Conservation (phyloP, 139 green algal species). For the Monoraphidium neglectum region DNA sequence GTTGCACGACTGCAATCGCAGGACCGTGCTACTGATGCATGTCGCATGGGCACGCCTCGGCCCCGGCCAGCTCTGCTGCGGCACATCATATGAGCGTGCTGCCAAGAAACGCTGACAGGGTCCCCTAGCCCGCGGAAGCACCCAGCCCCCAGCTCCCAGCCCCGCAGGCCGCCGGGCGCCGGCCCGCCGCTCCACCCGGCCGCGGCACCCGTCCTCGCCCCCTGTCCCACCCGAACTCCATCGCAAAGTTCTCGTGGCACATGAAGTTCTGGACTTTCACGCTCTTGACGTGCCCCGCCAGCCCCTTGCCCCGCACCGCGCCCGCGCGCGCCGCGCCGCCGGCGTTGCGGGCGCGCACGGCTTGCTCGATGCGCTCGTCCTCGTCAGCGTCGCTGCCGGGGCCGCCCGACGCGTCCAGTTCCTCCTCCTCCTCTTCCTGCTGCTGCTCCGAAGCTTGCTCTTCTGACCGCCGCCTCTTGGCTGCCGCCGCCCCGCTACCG, state of each 20-base stretch:
- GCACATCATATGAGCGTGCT: too few relatives aligned
- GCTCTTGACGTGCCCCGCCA: constrained; percentile 55
- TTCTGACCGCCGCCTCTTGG: background rate
- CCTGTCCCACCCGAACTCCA: constrained; percentile 60
- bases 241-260: constrained; percentile 74
- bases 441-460: background rate
- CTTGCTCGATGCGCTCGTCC: background rate
- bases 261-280: constrained; percentile 78
- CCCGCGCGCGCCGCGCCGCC: background rate
- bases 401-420: background rate
- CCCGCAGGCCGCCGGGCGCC: too few relatives aligned
- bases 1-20: too few relatives aligned
- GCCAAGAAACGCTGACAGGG: too few relatives aligned
- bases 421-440: constrained; percentile 4
- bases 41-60: too few relatives aligned
- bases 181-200: too few relatives aligned
- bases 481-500: too few relatives aligned
- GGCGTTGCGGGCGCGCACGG: background rate
- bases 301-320: constrained; percentile 1
- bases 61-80: too few relatives aligned
- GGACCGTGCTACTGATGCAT: too few relatives aligned
- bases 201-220: too few relatives aligned
- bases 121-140: too few relatives aligned
- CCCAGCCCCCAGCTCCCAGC: too few relatives aligned
- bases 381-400: background rate